Percentiles rank a stretch among this genome's conserved stretches.
These are phyloP conservation scores for Claviceps sp. DNA, from an alignment of 2,329 filamentous ascomycete genomes.

Conservation along the genomic window DNA sequence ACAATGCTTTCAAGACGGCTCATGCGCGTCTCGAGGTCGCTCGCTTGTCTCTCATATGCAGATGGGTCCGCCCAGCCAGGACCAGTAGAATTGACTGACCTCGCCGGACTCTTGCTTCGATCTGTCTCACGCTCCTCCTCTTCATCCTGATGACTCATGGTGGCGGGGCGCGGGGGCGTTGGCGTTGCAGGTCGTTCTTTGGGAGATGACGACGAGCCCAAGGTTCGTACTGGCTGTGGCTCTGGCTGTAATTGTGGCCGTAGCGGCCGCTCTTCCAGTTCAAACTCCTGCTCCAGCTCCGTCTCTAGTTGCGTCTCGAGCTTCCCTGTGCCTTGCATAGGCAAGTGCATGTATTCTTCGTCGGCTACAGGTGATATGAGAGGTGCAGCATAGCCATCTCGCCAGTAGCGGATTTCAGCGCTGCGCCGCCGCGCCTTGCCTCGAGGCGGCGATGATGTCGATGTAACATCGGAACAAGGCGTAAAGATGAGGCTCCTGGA, in stretches of 20 bases:
- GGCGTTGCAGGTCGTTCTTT: not conserved
- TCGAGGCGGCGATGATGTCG: slow-evolving; percentile 7
- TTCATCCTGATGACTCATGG: not conserved
- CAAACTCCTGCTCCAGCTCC: slow-evolving; percentile 9
- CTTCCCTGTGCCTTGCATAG: slow-evolving; percentile 9
- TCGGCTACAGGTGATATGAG: slow-evolving; percentile 34
- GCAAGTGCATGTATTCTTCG: slow-evolving; percentile 19
- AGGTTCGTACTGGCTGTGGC: slow-evolving; percentile 13
- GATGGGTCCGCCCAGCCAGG: slow-evolving; percentile 25
- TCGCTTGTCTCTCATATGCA: slow-evolving; percentile 39
- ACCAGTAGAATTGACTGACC: not conserved
- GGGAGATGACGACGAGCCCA: not conserved
- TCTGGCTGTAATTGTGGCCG: not conserved
- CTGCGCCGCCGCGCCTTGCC: slow-evolving; percentile 36
- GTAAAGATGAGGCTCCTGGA: slow-evolving; percentile 48
- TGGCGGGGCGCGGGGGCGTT: not conserved
- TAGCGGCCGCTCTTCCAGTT: slow-evolving; percentile 20
- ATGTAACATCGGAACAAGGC: slow-evolving; percentile 21
- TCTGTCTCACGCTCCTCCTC: not conserved
- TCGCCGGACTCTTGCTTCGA: not conserved
- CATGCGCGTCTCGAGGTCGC: slow-evolving; percentile 36
- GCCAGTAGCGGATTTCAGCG: slow-evolving; percentile 52
- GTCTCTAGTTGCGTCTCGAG: slow-evolving; percentile 10
- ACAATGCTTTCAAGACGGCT: slow-evolving; percentile 40
- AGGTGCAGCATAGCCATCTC: slow-evolving; percentile 42